Evolutionary conservation across 148 eudicot genomes (phyloP).

Genomic region (Chenopodium berlandieri): DNA sequence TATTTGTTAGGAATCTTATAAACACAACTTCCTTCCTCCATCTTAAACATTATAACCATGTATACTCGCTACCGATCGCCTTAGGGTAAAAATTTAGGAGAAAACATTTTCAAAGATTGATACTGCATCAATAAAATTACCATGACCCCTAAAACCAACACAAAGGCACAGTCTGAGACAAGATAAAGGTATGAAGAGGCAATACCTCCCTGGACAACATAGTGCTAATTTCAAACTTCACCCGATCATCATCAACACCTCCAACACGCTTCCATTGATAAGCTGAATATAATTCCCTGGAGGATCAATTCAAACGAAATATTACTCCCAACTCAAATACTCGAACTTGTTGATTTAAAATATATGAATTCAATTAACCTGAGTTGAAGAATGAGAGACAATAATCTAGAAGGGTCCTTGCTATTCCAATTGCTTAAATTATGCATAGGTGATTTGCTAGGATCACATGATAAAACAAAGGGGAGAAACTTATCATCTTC

Average conservation of each 20-base stretch:
- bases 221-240: slow-evolving; percentile 88
- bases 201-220: slow-evolving; percentile 74
- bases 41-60: background rate
- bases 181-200: background rate
- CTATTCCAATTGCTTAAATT: slow-evolving; percentile 62
- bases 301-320: background rate
- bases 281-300: slow-evolving; percentile 61
- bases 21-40: background rate
- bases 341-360: background rate
- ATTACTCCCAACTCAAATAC: background rate
- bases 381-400: slow-evolving; percentile 71
- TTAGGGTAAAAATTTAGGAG: background rate
- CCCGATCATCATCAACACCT: slow-evolving; percentile 73
- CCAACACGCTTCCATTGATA: slow-evolving; percentile 73
- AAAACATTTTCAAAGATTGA: background rate
- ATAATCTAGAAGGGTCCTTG: slow-evolving; percentile 63
- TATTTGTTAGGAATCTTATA: too few species aligned
- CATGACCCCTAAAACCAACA: background rate
- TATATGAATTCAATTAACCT: slow-evolving; percentile 39
- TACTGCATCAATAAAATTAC: background rate
- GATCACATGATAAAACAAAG: slow-evolving; percentile 33
- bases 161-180: background rate
- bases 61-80: background rate
- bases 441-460: slow-evolving; percentile 37
- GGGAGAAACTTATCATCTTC: slow-evolving; percentile 70